phyloP scores from a whole-genome alignment of 768 basidiomycete genomes.

The Calocera viscosa region DNA sequence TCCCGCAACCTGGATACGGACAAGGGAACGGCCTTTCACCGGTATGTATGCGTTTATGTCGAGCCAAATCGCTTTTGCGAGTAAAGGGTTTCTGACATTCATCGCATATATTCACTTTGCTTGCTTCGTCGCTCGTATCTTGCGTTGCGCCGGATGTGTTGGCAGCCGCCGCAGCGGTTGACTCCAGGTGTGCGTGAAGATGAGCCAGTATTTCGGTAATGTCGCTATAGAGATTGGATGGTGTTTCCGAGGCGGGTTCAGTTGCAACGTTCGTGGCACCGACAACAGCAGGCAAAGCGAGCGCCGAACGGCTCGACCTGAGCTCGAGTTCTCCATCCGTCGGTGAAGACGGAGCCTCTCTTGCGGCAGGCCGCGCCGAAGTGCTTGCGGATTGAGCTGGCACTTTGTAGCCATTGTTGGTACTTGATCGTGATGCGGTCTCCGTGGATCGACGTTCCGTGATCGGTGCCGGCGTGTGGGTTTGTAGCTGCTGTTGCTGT shows the following conservation, averaged over 20 bases:
- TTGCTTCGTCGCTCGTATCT: neutral
- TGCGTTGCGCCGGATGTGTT: slow-evolving; percentile 29
- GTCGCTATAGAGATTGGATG: slow-evolving; percentile 34
- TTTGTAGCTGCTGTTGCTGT: slow-evolving; percentile 25
- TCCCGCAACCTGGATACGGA: slow-evolving; percentile 58
- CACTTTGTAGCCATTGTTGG: neutral
- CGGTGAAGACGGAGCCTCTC: neutral
- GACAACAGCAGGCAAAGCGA: slow-evolving; percentile 60
- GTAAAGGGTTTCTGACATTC: slow-evolving; percentile 72
- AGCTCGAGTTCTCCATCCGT: neutral
- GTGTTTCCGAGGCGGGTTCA: slow-evolving; percentile 16
- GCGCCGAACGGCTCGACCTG: slow-evolving; percentile 40
- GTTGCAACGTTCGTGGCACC: slow-evolving; percentile 26
- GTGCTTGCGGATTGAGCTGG: neutral
- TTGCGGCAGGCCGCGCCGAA: neutral
- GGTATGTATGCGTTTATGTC: slow-evolving; percentile 83
- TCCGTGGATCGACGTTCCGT: neutral
- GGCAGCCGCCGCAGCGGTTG: slow-evolving; percentile 35
- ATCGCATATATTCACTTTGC: slow-evolving; percentile 37
- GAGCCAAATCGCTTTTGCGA: slow-evolving; percentile 66
- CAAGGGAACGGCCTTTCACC: slow-evolving; percentile 80
- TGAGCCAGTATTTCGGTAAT: slow-evolving; percentile 67
- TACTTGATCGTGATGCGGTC: neutral
- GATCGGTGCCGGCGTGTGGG: neutral
- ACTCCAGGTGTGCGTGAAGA: slow-evolving; percentile 56